Base-by-base conservation (phyloP, 352 stramenopile genomes). In the Phytopythium vexans region DNA sequence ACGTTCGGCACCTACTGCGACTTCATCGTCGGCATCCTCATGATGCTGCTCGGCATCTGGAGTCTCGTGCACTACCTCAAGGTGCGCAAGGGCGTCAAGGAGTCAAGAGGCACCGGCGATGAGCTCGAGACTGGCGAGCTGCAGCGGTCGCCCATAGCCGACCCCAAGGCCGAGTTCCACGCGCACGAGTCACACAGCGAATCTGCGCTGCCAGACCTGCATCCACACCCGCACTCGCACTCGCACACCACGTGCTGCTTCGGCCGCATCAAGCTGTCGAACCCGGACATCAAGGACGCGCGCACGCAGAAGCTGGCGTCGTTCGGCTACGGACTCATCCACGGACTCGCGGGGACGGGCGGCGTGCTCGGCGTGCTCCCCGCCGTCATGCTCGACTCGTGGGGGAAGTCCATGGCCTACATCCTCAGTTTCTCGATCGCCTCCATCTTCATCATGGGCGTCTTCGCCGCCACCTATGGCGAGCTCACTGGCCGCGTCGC, bases 381-480 rank as follows among this genome's bases (percentile, higher is more conserved):
- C 0, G 86, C 86, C 0, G 75, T 95, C 12, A 72, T 92, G 43
- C 58, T 94, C 32, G 73, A 88, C 52, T 66, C 91, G 57, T 74
- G 59, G 56, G 54, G 56, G 49, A 69, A 87, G 36, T 88, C 80
- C 15, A 63, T 66, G 32, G 58, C 85, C 21, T 97, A 96, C 64
- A 56, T 97, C 15, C 55, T 73, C 6, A 81, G 77, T 21, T 96
- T 96, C 67, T 96, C 86, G 55, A 32, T 87, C 8, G 78, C 73
- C n/a, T 89, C 68, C 47, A 96, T 88, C 49, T 61, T 96, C 40
- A 88, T 89, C 31, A 96, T 97, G 84, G 87, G 86, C 41, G 67
- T 72, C 4, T 97, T 96, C 68, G 81, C 89, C 0, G 69, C 74
- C 4, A 54, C 79, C 0, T 96, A 94, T 60, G 84, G 89, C 27